Evolutionary conservation across 2,329 filamentous ascomycete genomes (phyloP), one percentile per base, ranked within the genome.

Genomic region (Alternaria alternata): DNA sequence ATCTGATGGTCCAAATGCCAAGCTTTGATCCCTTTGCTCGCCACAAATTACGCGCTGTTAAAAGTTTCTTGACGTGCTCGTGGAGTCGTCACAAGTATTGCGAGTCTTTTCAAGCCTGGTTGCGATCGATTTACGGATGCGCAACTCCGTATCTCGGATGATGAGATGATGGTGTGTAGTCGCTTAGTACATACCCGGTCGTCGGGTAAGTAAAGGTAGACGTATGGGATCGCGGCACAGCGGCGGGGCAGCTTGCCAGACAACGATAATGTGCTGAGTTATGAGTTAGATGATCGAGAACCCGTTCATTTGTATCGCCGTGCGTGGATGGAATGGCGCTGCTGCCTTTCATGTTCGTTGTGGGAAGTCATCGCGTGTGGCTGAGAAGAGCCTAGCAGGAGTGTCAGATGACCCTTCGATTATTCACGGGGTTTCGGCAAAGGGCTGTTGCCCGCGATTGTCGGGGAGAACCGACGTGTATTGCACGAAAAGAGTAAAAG

Each of bases 391-490:
- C 62, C 39, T 68, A 64, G 62, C 69, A 61, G 41, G 43, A 39
- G 66, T 48, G 66, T 69, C 70, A 71, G 61, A 65, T 71, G 68
- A 71, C 68, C 48, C 62, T 53, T 61, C 38, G 58, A 61, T 57
- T 57, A 54, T 59, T 58, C 56, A 49, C 32, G 46, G 22, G 49
- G 36, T 16, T 28, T 51, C 49, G 49, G 49, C 49, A 51, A 41
- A 39, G 49, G 36, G 36, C 24, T 34, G 46, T 24, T 51, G 34
- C 34, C 49, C 49, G 32, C 34, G 24, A 39, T 51, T 30, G 22
- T 51, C 49, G 49, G 49, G 36, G 36, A n/a, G 18, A 16, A 41
- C 32, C 49, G 49, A 41, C 20, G 18, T 11, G 49, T 36, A 57
- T 43, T 18, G 41, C 54, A 61, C 54, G 38, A 30, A 53, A 8